phyloP scores from a whole-genome alignment of 306 rosid species.

The Echinosophora koreensis region DNA sequence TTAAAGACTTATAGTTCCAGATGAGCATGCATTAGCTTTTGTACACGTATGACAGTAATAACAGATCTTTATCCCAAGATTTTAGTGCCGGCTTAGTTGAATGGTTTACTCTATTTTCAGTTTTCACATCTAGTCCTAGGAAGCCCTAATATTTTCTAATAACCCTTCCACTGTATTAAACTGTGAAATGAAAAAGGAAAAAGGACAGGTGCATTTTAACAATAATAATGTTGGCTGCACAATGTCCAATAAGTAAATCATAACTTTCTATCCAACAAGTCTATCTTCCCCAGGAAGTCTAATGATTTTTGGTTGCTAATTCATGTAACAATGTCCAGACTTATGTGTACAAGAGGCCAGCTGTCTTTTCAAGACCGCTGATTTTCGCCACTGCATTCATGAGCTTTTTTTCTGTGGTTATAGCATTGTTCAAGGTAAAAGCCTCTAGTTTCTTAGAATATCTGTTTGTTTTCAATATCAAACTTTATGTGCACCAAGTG shows the following conservation, averaged over 20 bases:
- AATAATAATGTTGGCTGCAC: constrained; percentile 19
- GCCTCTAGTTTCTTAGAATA: constrained; percentile 26
- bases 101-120: constrained; percentile 20
- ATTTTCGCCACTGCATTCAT: constrained; percentile 93
- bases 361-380: constrained; percentile 75
- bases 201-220: constrained; percentile 28
- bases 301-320: constrained; percentile 47
- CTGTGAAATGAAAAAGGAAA: not conserved
- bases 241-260: constrained; percentile 3
- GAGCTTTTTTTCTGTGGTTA: constrained; percentile 98
- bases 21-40: constrained; percentile 33
- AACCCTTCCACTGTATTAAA: constrained; percentile 29
- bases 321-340: constrained; percentile 58
- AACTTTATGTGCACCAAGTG: constrained; percentile 21
- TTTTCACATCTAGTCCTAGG: not conserved
- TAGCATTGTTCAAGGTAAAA: constrained; percentile 93
- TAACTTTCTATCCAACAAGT: constrained; percentile 25
- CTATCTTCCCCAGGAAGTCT: constrained; percentile 35
- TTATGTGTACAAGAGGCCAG: constrained; percentile 89
- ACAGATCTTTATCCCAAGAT: constrained; percentile 30
- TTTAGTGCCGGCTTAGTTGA: constrained; percentile 3
- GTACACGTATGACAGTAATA: not conserved
- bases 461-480: constrained; percentile 27
- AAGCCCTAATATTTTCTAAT: constrained; percentile 28
- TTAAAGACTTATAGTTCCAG: constrained; percentile 13